These are phyloP conservation scores for Cephaloascus fragrans DNA, from an alignment of 805 yeast species.

Conservation along the genomic window DNA sequence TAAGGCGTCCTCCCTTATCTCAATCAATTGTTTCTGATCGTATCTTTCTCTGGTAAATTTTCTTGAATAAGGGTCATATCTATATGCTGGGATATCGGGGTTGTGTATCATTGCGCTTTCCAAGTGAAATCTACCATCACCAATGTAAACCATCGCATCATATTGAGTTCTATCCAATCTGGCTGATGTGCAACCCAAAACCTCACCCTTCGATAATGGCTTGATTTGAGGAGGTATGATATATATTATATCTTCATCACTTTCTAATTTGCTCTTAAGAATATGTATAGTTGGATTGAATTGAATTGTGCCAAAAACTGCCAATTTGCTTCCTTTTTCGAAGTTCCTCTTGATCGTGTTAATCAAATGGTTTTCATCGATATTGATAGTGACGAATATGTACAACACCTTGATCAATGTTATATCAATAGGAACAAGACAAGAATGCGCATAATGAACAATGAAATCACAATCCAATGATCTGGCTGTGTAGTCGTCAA, in stretches of 20 bases:
- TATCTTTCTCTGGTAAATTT: constrained; percentile 85
- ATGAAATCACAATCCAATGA: constrained; percentile 90
- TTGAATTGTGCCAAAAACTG: constrained; percentile 92
- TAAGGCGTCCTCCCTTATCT: constrained; percentile 69
- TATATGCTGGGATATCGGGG: constrained; percentile 82
- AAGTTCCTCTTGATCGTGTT: constrained; percentile 72
- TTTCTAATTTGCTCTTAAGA: constrained; percentile 49
- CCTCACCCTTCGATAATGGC: constrained; percentile 94
- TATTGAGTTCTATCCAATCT: constrained; percentile 52
- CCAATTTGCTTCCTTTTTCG: constrained; percentile 50
- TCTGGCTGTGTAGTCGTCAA: constrained; percentile 91
- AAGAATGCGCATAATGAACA: constrained; percentile 95
- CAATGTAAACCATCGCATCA: constrained; percentile 82
- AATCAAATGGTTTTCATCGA: constrained; percentile 74
- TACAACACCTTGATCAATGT: constrained; percentile 89
- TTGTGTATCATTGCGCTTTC: constrained; percentile 97
- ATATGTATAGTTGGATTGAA: constrained; percentile 92
- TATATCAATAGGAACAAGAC: constrained; percentile 90
- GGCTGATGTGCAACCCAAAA: constrained; percentile 92
- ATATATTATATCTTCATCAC: constrained; percentile 41
- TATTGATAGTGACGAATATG: constrained; percentile 86
- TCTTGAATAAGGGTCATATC: constrained; percentile 92
- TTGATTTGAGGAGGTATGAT: constrained; percentile 81
- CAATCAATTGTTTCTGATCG: constrained; percentile 75
- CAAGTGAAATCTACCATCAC: constrained; percentile 93